Conservation (phyloP, 441 rosid genomes). For the Sinapis alba region DNA sequence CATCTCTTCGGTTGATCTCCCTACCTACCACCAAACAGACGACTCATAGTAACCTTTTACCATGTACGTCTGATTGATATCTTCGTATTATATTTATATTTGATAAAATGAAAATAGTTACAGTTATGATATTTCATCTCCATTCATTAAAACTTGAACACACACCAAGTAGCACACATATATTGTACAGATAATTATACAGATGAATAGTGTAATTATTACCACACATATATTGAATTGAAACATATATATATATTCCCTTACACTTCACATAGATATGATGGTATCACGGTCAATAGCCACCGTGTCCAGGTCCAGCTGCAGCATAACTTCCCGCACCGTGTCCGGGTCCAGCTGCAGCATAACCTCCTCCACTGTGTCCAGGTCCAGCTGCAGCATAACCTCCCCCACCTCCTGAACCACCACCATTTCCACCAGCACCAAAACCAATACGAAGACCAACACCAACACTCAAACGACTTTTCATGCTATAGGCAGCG, state of each 20-base stretch:
- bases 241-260: background rate
- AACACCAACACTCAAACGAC: constrained; percentile 17
- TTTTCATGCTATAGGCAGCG: constrained; percentile 21
- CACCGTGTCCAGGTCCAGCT: constrained; percentile 38
- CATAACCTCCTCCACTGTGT: constrained; percentile 24
- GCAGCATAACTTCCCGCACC: constrained; percentile 39
- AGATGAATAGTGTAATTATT: background rate
- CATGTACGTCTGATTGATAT: too few species aligned
- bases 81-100: too few species aligned
- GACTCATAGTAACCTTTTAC: too few species aligned
- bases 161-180: constrained; percentile 9
- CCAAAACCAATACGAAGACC: constrained; percentile 21
- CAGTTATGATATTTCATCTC: background rate
- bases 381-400: constrained; percentile 25
- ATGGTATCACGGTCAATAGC: constrained; percentile 26
- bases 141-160: background rate
- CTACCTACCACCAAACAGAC: too few species aligned
- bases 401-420: background rate
- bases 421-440: constrained; percentile 36
- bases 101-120: background rate
- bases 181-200: constrained; percentile 17
- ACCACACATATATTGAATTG: constrained; percentile 1
- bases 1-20: too few species aligned
- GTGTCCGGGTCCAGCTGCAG: constrained; percentile 30
- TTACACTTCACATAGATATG: constrained; percentile 1